A percentile compares a stretch with the other conserved stretches of the same genome.
These are phyloP conservation scores for Cladosporium sphaerospermum DNA, from an alignment of 2,329 filamentous ascomycete species.

Conservation along the genomic window DNA sequence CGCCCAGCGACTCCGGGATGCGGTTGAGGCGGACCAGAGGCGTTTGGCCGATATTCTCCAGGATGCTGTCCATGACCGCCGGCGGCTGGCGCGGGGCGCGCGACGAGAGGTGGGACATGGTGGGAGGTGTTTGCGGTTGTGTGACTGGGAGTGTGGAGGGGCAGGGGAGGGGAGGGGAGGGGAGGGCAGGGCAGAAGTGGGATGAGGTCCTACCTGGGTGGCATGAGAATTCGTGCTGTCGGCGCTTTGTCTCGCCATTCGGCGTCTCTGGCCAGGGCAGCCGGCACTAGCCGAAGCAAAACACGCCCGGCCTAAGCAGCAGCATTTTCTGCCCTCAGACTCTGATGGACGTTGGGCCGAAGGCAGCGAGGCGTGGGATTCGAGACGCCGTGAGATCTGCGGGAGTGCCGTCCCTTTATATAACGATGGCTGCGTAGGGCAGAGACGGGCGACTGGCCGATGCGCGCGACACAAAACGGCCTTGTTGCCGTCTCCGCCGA, in stretches of 20 bases:
- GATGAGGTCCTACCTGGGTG: background rate
- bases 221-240: background rate
- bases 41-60: slow-evolving; percentile 88
- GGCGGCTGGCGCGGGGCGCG: slow-evolving; percentile 47
- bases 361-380: no score
- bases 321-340: background rate
- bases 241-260: background rate
- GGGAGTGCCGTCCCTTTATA: no score
- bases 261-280: background rate
- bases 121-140: slow-evolving; percentile 5
- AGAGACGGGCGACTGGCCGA: no score
- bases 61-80: slow-evolving; percentile 59
- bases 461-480: no score
- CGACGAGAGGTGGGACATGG: slow-evolving; percentile 33
- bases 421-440: no score
- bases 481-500: no score
- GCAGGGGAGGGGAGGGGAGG: background rate
- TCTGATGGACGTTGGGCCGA: no score
- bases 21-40: slow-evolving; percentile 92
- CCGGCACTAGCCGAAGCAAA: background rate
- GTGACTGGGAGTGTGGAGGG: background rate
- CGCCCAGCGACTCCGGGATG: slow-evolving; percentile 82
- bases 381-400: no score
- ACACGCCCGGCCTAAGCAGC: no score
- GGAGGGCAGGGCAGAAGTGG: background rate